phyloP scores from a whole-genome alignment of 768 basidiomycete genomes.

The Russula vinacea region DNA sequence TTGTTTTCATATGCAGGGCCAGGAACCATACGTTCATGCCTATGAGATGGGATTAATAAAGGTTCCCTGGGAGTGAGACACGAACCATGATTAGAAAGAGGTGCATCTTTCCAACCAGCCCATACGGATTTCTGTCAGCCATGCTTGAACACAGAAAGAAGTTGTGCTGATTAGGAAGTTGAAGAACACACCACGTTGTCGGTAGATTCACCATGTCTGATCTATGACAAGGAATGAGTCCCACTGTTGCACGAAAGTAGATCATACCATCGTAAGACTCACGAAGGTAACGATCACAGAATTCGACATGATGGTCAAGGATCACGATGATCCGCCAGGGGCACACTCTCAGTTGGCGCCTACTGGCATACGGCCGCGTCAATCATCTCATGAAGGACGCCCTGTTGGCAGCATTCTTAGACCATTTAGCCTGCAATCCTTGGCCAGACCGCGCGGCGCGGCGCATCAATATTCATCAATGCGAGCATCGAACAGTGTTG shows the following conservation, averaged over 20 bases:
- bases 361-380: no score
- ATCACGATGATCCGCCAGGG: not conserved
- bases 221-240: conserved; percentile 38
- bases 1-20: not conserved
- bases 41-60: conserved; percentile 8
- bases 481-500: no score
- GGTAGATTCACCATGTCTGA: conserved; percentile 74
- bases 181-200: conserved; percentile 61
- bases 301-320: conserved; percentile 18
- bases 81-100: conserved; percentile 76
- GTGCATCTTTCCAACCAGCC: conserved; percentile 76
- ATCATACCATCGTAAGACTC: conserved; percentile 14
- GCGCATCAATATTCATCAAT: no score
- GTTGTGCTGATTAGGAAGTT: not conserved
- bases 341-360: no score
- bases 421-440: no score
- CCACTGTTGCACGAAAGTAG: not conserved
- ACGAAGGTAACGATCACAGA: conserved; percentile 36
- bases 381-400: no score
- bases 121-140: conserved; percentile 47
- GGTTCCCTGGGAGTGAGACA: no score
- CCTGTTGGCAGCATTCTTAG: no score
- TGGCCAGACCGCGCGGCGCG: no score
- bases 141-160: not conserved
- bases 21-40: conserved; percentile 38